A percentile compares a stretch with the other conserved stretches of the same genome.
phyloP scores from a whole-genome alignment of 768 basidiomycete species.

The Russula abietina region DNA sequence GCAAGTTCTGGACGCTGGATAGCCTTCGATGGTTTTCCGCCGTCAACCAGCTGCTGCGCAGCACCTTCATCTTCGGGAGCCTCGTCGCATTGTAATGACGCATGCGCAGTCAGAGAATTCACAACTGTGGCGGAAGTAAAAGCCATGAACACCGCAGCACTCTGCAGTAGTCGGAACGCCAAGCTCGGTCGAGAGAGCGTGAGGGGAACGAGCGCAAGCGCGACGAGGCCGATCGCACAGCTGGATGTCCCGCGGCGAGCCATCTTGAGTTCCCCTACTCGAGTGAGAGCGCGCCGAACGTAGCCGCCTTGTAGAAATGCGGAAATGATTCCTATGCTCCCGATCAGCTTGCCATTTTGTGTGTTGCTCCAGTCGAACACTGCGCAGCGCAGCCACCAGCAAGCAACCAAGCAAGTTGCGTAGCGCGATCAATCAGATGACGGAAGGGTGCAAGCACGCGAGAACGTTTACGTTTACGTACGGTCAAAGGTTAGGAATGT shows the following conservation, averaged over 20 bases:
- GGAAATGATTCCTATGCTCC: conserved; percentile 83
- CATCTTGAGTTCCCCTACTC: conserved; percentile 74
- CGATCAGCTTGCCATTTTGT: conserved; percentile 81
- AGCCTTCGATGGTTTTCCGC: conserved; percentile 35
- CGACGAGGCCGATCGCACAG: conserved; percentile 62
- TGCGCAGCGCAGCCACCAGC: conserved; percentile 28
- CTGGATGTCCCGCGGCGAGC: conserved; percentile 72
- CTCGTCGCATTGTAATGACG: conserved; percentile 87
- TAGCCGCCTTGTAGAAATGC: conserved; percentile 92
- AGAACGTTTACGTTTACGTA: conserved; percentile 36
- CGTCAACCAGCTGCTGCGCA: conserved; percentile 42
- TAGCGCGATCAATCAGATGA: neutral
- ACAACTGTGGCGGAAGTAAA: conserved; percentile 96
- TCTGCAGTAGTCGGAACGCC: conserved; percentile 51
- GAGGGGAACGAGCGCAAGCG: conserved; percentile 69
- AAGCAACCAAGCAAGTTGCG: neutral
- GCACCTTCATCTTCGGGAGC: conserved; percentile 35
- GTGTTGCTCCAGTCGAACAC: conserved; percentile 87
- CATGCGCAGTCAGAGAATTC: conserved; percentile 84
- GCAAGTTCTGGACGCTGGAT: conserved; percentile 59
- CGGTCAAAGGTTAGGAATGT: conserved; percentile 91
- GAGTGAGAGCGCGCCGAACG: conserved; percentile 73
- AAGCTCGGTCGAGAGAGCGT: conserved; percentile 37
- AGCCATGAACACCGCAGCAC: conserved; percentile 78
- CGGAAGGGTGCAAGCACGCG: too few relatives aligned